Evolutionary conservation across 371 early-diverging fungal genomes (phyloP).

Genomic region (Cladochytrium tenue): DNA sequence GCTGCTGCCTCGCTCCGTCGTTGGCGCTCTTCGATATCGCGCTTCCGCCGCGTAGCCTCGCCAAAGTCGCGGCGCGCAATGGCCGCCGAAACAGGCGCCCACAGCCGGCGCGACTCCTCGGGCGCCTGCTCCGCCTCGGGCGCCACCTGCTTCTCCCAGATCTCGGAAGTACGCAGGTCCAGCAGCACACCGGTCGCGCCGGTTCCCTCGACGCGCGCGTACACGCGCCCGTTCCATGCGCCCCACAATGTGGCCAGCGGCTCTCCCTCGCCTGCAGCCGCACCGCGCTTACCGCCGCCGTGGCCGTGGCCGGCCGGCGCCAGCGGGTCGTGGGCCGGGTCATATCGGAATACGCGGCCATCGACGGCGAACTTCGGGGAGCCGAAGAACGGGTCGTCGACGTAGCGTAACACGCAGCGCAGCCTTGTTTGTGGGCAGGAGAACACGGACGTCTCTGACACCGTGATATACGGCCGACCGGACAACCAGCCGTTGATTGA

Average conservation of each 20-base stretch:
- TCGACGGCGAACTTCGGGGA: conserved; percentile 80
- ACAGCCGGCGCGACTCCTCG: conserved; percentile 70
- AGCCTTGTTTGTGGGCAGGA: conserved; percentile 75
- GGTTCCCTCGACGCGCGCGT: conserved; percentile 14
- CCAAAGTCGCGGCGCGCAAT: conserved; percentile 69
- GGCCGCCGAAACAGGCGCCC: conserved; percentile 79
- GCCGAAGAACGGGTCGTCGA: conserved; percentile 85
- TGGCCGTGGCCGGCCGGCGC: conserved; percentile 29
- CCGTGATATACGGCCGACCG: conserved; percentile 87
- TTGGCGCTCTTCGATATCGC: conserved; percentile 80
- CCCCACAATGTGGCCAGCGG: conserved; percentile 61
- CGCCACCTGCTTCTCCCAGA: conserved; percentile 50
- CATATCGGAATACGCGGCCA: conserved; percentile 73
- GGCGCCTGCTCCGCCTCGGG: conserved; percentile 59
- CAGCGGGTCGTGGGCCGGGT: conserved; percentile 32
- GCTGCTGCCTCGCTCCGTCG: conserved; percentile 39
- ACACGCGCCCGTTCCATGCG: conserved; percentile 61
- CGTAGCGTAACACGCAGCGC: conserved; percentile 81
- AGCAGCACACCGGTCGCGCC: conserved; percentile 49
- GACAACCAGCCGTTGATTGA: conserved; percentile 89
- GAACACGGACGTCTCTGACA: conserved; percentile 79
- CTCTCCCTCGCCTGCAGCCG: conserved; percentile 43
- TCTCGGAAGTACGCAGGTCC: conserved; percentile 49
- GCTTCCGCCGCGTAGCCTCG: conserved; percentile 78
- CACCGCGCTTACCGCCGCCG: conserved; percentile 28